Base-by-base conservation (phyloP, 2,329 filamentous ascomycete genomes). In the Colletotrichum filicis region DNA sequence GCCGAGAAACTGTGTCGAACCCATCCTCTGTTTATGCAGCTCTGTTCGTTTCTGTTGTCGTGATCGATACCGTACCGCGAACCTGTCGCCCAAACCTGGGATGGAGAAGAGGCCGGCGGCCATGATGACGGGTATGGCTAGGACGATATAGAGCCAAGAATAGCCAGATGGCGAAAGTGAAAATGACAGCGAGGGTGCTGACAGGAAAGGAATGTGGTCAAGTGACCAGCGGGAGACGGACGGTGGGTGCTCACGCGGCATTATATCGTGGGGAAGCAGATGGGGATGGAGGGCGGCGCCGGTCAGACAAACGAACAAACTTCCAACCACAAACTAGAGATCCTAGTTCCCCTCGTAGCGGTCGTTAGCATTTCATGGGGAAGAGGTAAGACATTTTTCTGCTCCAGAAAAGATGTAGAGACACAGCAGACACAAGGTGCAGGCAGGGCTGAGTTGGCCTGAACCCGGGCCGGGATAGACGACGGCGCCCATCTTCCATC, bases 1-100 rank as follows among this genome's bases (percentile, higher is more conserved):
- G 74, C 86, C 87, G 77, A 89, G 88, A 80, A 90, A 91, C 64
- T 87, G 83, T 53, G 86, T 90, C 49, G 69, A 65, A 12, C 74
- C 74, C 74, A 75, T 75, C 56, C 73, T 75, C 49, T 74, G 32
- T 28, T 58, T 65, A 19, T 30, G 62, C 42, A 69, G 35, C 9
- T 69, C 26, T 24, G 68, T 63, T 22, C 69, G 73, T 37, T 61
- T 73, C 8, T 71, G 60, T 14, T 74, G 67, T 26, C n/a, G 49
- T 46, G 52, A 64, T 22, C 26, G 62, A 28, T 68, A 71, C 24
- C 68, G 62, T 30, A 64, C 53, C 12, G 61, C 49, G n/a, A 72
- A 63, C 16, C 14, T 22, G 26, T 53, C 46, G 37, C 62, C 62
- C 71, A 71, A 32, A 22, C 61, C 56, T 58, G 71, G 67, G 42